Evolutionary conservation across 495 filamentous ascomycete genomes (phyloP), one percentile per base, ranked within the genome.

Genomic region (Emericellopsis terricola): DNA sequence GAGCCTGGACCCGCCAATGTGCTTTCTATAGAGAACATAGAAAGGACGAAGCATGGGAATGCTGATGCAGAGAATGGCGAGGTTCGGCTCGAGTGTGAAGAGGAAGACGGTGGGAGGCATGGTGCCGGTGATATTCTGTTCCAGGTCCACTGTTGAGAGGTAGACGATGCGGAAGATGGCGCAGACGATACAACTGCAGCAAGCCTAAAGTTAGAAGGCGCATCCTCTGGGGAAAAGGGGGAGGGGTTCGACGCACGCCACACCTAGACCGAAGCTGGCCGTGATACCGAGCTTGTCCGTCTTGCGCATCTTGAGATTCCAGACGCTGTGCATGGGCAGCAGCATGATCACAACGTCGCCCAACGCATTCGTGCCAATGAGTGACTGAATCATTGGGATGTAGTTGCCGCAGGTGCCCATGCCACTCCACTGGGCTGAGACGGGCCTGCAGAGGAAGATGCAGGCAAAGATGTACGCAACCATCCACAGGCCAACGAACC

Each of bases 311-410:
- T 67, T 57, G 14, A 73, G 47, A 3, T 47, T 39, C 33, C 48
- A 48, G 23, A 71, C 41, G 2, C 59, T 65, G 1, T 53, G 53
- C 19, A 72, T 58, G 0, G 68, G 68, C 21, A 70, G 65, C 10
- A 62, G 40, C 14, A 73, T 38, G 19, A 71, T 69, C 2, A 53
- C 52, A 6, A 71, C 29, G 36, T 73, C 68, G 17, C 63, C 65
- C 4, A 60, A 29, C 19, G 67, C 62, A 36, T 72, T 68, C 51
- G 68, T 65, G 13, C 56, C 57, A 41, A 68, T 66, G 49, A 68
- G 59, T 2, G 67, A 45, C 1, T 53, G 56, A 28, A 46, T 42
- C 31, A 38, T 26, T 6, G 23, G 38, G 16, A 45, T 47, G 28
- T 26, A 26, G 23, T 6, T 11, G 23, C 23, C 23, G 23, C 23